Conservation (phyloP, 83 land plant species). For the Diphasiastrum complanatum region DNA sequence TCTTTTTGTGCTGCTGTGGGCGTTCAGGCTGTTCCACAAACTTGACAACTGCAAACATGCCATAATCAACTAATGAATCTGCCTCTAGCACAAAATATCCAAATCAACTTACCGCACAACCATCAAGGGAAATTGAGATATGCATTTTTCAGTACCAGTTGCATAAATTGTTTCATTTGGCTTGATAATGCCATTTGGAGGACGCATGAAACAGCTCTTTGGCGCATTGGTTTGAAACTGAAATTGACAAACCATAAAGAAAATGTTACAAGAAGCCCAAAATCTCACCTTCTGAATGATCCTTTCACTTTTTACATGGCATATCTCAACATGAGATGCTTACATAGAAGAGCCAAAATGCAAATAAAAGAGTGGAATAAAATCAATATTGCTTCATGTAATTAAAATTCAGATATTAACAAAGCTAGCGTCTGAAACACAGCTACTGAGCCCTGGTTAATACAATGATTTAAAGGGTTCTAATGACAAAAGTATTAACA, state of each 20-base stretch:
- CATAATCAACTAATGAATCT: background rate
- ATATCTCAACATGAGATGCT: background rate
- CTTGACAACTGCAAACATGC: conserved; percentile 59
- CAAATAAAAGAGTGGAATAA: background rate
- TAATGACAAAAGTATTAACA: too few relatives aligned
- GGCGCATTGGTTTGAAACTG: conserved; percentile 97
- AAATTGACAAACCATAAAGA: background rate
- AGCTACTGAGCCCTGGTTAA: too few relatives aligned
- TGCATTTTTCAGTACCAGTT: conserved; percentile 42
- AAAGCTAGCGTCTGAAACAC: too few relatives aligned
- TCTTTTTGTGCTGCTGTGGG: conserved; percentile 47
- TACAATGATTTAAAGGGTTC: too few relatives aligned
- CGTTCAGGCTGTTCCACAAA: conserved; percentile 89
- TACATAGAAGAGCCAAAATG: background rate
- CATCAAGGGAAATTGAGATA: background rate
- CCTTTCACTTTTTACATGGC: conserved; percentile 4
- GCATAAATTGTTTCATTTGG: conserved; percentile 79
- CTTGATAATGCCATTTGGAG: conserved; percentile 76
- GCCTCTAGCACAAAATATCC: background rate
- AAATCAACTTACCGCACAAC: background rate
- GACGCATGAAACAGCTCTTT: conserved; percentile 93
- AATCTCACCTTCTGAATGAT: background rate
- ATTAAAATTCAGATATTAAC: too few relatives aligned
- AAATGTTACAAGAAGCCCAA: background rate
- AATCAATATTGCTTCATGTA: too few relatives aligned